Base-by-base conservation (phyloP, 371 early-diverging fungal genomes). In the Syncephalastrum racemosum region DNA sequence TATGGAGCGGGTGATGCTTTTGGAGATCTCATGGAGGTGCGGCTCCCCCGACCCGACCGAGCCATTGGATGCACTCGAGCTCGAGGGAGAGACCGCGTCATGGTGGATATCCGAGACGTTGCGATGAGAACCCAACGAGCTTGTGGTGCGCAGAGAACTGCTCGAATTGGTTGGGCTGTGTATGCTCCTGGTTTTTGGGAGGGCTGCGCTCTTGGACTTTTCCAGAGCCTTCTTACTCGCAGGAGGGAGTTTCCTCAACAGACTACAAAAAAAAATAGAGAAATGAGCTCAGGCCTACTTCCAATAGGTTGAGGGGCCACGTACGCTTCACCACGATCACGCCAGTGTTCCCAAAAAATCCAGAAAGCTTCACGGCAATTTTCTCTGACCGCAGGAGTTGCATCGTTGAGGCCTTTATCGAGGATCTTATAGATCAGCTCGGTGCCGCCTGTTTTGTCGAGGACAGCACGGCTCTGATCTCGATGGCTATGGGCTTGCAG, bases 321-420 rank as follows among this genome's bases (percentile, higher is more conserved):
- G 62, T 68, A 71, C 73, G 53, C 55, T 45, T 76, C 80, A 52
- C 72, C 73, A 46, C 74, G 66, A 6, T 71, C 77, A 60, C 50
- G 56, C 80, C 80, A 79, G 25, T 68, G 42, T 19, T 74, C 69
- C 56, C 64, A 64, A 31, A 76, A 74, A 8, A 74, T 62, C 75
- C 77, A 76, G 53, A 72, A 79, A 14, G 67, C 73, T 23, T 73
- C 72, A 54, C 80, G 64, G 46, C 73, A 68, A 1, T 55, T 59
- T 59, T 74, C 73, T 27, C 75, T 57, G 2, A 76, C 80, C 16
- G 53, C 55, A n/a, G 80, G 77, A 4, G 73, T 69, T 1, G 80
- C 67, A 60, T 79, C 80, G 27, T 62, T 60, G 10, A 79, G 19
- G 10, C 75, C 76, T 47, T 76, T 79, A 14, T 56, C 62, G 12